phyloP scores from a whole-genome alignment of 768 basidiomycete genomes.

The Cystobasidiopsis lactophilus region DNA sequence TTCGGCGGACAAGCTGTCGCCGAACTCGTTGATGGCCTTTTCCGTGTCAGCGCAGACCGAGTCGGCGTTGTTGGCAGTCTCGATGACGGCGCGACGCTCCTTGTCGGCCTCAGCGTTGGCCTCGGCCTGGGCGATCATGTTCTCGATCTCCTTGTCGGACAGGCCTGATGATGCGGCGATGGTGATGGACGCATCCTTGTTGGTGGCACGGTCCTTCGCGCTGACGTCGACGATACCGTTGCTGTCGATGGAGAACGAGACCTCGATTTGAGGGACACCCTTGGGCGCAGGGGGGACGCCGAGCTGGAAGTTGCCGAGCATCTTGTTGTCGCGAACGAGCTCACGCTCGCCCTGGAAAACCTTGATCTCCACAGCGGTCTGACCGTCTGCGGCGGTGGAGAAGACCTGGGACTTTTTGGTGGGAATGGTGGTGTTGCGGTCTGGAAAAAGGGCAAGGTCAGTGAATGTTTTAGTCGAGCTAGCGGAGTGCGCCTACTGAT shows the following conservation, averaged over 20 bases:
- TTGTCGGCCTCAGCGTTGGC: constrained; percentile 71
- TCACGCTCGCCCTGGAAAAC: constrained; percentile 99
- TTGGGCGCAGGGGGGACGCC: constrained; percentile 78
- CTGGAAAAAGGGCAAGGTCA: not conserved
- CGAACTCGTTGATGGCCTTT: constrained; percentile 97
- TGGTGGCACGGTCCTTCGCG: constrained; percentile 46
- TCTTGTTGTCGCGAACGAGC: constrained; percentile 91
- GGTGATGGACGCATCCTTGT: constrained; percentile 36
- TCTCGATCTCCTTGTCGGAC: constrained; percentile 86
- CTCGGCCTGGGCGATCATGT: constrained; percentile 88
- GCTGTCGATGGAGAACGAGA: constrained; percentile 91
- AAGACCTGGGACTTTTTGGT: constrained; percentile 99
- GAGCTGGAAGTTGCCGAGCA: constrained; percentile 98
- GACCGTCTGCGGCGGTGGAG: constrained; percentile 95
- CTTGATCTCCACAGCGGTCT: constrained; percentile 99
- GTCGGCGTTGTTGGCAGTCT: constrained; percentile 91
- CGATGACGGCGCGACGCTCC: constrained; percentile 56
- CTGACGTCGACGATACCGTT: constrained; percentile 84
- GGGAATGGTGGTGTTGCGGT: constrained; percentile 93
- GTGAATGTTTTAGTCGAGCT: not conserved
- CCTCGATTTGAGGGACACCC: constrained; percentile 65
- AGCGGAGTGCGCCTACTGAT: constrained; percentile 35
- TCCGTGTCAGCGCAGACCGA: constrained; percentile 84
- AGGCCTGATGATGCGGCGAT: constrained; percentile 94
- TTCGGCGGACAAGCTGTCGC: constrained; percentile 72